Percentiles rank a stretch among this genome's conserved stretches.
Evolutionary conservation across 495 filamentous ascomycete genomes (phyloP).

Genomic region (Xylaria grammica): DNA sequence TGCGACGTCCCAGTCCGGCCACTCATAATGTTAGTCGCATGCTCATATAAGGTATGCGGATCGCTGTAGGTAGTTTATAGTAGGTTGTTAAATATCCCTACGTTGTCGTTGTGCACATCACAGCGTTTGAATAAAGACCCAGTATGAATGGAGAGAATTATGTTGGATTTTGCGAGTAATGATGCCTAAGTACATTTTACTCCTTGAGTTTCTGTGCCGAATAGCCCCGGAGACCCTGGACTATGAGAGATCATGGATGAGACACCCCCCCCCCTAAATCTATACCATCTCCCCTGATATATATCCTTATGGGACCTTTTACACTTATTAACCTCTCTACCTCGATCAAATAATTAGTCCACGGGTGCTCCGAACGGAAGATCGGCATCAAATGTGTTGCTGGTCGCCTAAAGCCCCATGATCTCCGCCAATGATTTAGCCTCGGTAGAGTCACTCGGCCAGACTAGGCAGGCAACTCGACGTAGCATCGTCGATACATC

Average conservation of each 20-base stretch:
- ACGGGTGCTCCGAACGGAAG: background rate
- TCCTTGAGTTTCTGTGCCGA: no score
- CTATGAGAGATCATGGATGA: no score
- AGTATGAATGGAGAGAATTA: no score
- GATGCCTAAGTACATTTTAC: no score
- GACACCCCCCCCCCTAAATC: no score
- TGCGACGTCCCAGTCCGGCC: slow-evolving; percentile 47
- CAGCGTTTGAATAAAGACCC: no score
- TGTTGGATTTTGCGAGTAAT: no score
- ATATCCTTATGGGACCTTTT: background rate
- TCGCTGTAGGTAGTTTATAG: no score
- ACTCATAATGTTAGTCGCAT: slow-evolving; percentile 55
- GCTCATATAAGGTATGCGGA: slow-evolving; percentile 41
- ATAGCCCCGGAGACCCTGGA: no score
- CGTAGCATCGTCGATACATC: slow-evolving; percentile 2
- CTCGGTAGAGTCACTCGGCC: background rate
- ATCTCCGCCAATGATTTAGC: background rate
- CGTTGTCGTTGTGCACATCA: no score
- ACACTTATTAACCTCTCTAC: background rate
- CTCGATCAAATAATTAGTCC: background rate
- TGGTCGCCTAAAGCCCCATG: slow-evolving; percentile 2
- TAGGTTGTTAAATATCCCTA: slow-evolving; percentile 37
- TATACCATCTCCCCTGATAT: background rate
- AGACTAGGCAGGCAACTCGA: background rate
- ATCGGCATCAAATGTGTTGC: background rate